phyloP scores from a whole-genome alignment of 352 stramenopile genomes.

The Nothophytophthora sp. region DNA sequence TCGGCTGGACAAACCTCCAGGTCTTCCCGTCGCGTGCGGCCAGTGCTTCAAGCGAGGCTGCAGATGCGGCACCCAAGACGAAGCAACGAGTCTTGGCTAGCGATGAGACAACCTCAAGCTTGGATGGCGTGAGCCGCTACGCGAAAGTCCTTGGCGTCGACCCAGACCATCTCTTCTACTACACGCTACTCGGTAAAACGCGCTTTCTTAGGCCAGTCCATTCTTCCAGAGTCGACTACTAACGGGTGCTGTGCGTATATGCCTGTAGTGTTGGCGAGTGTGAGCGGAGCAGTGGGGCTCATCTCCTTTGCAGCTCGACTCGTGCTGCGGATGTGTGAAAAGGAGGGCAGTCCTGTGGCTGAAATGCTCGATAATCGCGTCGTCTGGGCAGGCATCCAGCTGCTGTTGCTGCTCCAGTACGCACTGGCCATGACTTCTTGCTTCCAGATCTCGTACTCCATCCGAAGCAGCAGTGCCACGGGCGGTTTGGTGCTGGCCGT shows the following conservation, averaged over 20 bases:
- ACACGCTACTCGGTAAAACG: slow-evolving; percentile 36
- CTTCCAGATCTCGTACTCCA: slow-evolving; percentile 46
- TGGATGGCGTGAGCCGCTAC: slow-evolving; percentile 40
- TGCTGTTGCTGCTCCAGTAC: slow-evolving; percentile 51
- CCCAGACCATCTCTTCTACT: slow-evolving; percentile 50
- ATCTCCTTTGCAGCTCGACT: slow-evolving; percentile 36
- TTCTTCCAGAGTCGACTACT: too few species aligned
- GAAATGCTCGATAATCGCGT: slow-evolving; percentile 40
- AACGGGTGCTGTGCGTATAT: background rate
- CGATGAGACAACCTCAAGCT: slow-evolving; percentile 6
- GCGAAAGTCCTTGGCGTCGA: slow-evolving; percentile 35
- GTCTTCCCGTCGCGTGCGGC: slow-evolving; percentile 35
- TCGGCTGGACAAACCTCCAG: slow-evolving; percentile 64
- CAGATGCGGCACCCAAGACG: background rate
- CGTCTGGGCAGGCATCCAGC: slow-evolving; percentile 38
- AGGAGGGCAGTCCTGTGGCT: slow-evolving; percentile 8
- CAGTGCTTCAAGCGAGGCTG: background rate
- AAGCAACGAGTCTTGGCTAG: slow-evolving; percentile 11
- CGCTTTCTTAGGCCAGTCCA: too few species aligned
- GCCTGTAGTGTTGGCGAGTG: slow-evolving; percentile 17
- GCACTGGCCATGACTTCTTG: slow-evolving; percentile 43
- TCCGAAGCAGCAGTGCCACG: slow-evolving; percentile 8
- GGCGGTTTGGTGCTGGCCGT: slow-evolving; percentile 32
- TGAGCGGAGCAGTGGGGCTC: slow-evolving; percentile 22
- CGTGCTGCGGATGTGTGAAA: slow-evolving; percentile 18